Evolutionary conservation across 2,329 filamentous ascomycete species (phyloP).

Genomic region (Biscogniauxia sp.): DNA sequence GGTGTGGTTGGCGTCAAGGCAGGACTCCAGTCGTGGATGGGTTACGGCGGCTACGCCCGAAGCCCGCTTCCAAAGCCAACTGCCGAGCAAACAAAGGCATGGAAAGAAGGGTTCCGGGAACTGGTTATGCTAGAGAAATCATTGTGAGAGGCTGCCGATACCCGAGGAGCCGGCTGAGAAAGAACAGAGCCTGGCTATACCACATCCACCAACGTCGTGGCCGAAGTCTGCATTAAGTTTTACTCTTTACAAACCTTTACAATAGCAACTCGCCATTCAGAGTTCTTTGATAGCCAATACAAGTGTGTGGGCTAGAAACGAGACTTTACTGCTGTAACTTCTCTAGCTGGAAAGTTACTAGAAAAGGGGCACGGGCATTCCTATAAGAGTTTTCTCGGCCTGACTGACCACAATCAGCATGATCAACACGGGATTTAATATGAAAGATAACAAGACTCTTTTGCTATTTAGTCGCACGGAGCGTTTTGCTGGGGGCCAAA

Average conservation of each 20-base stretch:
- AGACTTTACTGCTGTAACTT: background rate
- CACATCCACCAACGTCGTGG: conserved; percentile 4
- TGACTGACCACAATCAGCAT: background rate
- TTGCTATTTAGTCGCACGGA: background rate
- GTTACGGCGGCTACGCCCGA: conserved; percentile 60
- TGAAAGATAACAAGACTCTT: background rate
- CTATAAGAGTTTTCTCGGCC: background rate
- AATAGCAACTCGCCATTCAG: background rate
- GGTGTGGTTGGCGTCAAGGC: conserved; percentile 72
- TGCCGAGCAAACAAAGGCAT: conserved; percentile 45
- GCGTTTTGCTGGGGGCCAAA: background rate
- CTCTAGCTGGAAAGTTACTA: background rate
- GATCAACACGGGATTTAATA: no score
- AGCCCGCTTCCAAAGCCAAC: conserved; percentile 52
- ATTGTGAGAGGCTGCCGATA: conserved; percentile 33
- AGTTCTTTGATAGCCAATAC: background rate
- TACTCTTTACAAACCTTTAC: background rate
- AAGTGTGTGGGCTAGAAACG: background rate
- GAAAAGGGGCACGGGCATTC: background rate
- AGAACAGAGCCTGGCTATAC: conserved; percentile 6
- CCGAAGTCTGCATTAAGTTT: background rate
- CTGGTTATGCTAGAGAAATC: conserved; percentile 51
- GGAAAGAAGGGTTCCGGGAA: conserved; percentile 56
- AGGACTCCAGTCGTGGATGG: conserved; percentile 62
- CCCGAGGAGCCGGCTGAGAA: conserved; percentile 11